Evolutionary conservation across 177 flowering plant species (phyloP).

Genomic region (Telopea speciosissima): DNA sequence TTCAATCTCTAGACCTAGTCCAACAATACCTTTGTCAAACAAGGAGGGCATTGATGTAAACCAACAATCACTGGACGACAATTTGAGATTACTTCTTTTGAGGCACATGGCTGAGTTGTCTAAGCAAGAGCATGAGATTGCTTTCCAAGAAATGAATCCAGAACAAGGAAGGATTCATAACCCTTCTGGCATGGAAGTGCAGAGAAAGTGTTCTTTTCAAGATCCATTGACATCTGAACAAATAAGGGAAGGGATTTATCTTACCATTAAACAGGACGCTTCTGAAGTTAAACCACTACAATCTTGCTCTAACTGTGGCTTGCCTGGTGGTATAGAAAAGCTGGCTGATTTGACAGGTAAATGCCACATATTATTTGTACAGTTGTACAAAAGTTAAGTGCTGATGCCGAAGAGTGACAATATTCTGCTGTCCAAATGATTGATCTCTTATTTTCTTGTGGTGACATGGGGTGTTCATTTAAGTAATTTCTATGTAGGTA

Average conservation of each 20-base stretch:
- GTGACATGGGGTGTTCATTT: not conserved
- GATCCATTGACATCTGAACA: constrained; percentile 14
- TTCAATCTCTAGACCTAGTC: constrained; percentile 15
- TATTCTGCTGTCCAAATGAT: not conserved
- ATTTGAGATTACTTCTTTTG: constrained; percentile 32
- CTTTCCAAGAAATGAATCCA: constrained; percentile 20
- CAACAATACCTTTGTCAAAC: constrained; percentile 12
- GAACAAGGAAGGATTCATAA: constrained; percentile 15
- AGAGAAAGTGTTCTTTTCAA: constrained; percentile 14
- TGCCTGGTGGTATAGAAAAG: constrained; percentile 18
- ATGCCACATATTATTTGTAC: not conserved
- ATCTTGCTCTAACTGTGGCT: constrained; percentile 15
- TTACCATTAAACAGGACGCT: constrained; percentile 11
- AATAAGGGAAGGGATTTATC: constrained; percentile 12
- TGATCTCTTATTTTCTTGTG: not conserved
- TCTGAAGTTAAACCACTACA: constrained; percentile 19
- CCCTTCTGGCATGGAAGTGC: constrained; percentile 14
- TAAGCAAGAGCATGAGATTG: constrained; percentile 23
- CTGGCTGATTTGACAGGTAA: constrained; percentile 14
- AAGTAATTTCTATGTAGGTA: constrained; percentile 19
- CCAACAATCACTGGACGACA: constrained; percentile 30
- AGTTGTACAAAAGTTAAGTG: not conserved
- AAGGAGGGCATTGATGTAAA: constrained; percentile 18
- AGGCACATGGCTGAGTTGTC: constrained; percentile 32
- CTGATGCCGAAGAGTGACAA: not conserved